phyloP scores from a whole-genome alignment of 2,329 filamentous ascomycete genomes.

The Trichoderma citrinoviride region DNA sequence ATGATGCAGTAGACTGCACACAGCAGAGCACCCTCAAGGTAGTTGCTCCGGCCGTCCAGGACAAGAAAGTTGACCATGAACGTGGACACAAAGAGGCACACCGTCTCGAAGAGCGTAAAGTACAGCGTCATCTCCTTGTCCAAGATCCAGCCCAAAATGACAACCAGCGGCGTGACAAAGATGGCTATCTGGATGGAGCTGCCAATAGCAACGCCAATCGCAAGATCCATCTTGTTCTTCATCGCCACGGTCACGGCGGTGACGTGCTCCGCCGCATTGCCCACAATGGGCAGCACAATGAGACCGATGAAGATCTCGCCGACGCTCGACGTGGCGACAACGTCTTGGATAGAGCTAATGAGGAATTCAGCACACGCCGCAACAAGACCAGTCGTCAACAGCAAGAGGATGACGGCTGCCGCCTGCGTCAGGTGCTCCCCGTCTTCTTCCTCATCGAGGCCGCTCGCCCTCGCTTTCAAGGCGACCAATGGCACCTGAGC shows the following conservation, averaged over 20 bases:
- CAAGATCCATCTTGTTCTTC: conserved; percentile 75
- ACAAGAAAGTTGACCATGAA: conserved; percentile 88
- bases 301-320: conserved; percentile 68
- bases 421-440: conserved; percentile 53
- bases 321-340: conserved; percentile 55
- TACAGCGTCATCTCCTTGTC: conserved; percentile 71
- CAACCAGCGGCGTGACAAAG: conserved; percentile 67
- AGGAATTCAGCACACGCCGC: conserved; percentile 69
- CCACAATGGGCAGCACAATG: conserved; percentile 70
- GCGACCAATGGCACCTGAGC: conserved; percentile 44
- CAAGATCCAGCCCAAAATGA: conserved; percentile 70
- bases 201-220: conserved; percentile 69
- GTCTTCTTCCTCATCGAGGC: conserved; percentile 33
- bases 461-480: conserved; percentile 30
- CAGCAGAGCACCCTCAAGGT: conserved; percentile 73
- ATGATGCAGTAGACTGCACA: conserved; percentile 69
- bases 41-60: conserved; percentile 81
- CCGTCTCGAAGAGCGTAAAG: conserved; percentile 86
- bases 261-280: conserved; percentile 71
- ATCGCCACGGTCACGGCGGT: conserved; percentile 68
- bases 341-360: conserved; percentile 63
- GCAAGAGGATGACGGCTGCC: conserved; percentile 59
- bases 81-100: conserved; percentile 78
- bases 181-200: conserved; percentile 71
- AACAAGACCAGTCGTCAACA: conserved; percentile 63